Conservation (phyloP, 768 basidiomycete genomes). For the Pulveroboletus frians region DNA sequence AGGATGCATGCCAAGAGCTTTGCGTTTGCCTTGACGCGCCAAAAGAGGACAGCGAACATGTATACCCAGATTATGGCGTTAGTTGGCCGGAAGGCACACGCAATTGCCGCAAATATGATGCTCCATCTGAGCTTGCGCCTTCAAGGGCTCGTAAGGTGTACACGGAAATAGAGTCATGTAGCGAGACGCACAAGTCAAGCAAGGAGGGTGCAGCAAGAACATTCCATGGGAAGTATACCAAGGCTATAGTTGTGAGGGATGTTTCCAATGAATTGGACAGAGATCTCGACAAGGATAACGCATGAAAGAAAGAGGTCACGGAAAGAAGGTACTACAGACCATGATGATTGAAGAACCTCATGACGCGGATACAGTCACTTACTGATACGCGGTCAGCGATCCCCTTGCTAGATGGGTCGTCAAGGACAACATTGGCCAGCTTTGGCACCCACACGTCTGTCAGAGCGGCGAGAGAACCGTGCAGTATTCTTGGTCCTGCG, state of each 20-base stretch:
- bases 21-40: constrained; percentile 41
- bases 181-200: constrained; percentile 17
- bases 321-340: constrained; percentile 65
- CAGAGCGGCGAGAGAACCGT: constrained; percentile 69
- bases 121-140: constrained; percentile 32
- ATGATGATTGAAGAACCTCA: neutral
- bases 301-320: constrained; percentile 83
- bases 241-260: constrained; percentile 71
- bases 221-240: constrained; percentile 75
- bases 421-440: constrained; percentile 54
- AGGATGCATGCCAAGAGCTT: constrained; percentile 32
- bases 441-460: constrained; percentile 74
- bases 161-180: neutral
- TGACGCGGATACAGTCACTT: constrained; percentile 28
- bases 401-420: constrained; percentile 41
- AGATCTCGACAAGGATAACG: constrained; percentile 76
- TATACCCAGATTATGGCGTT: constrained; percentile 83
- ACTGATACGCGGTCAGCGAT: constrained; percentile 47
- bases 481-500: constrained; percentile 65
- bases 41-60: constrained; percentile 55
- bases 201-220: constrained; percentile 28
- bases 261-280: constrained; percentile 93
- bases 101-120: constrained; percentile 63
- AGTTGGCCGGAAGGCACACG: constrained; percentile 83
- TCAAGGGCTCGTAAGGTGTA: constrained; percentile 30